Conservation (phyloP, 352 stramenopile species). For the Phytophthora tentaculata region DNA sequence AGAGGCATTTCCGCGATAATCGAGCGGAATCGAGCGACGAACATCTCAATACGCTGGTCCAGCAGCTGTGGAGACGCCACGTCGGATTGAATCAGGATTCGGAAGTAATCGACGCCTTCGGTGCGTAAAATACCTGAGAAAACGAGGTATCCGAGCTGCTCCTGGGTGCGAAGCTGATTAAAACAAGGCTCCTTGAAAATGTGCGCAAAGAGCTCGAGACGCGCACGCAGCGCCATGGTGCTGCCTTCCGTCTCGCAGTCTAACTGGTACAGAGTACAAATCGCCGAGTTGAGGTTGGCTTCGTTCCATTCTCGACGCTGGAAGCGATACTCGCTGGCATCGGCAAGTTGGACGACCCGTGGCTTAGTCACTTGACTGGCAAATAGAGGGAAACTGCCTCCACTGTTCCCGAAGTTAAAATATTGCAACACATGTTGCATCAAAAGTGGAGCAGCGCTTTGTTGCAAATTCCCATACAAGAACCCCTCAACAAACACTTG, state of each 20-base stretch:
- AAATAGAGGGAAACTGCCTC: slow-evolving; percentile 49
- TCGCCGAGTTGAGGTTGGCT: slow-evolving; percentile 77
- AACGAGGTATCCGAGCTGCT: slow-evolving; percentile 93
- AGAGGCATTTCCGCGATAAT: slow-evolving; percentile 41
- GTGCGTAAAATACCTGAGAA: slow-evolving; percentile 59
- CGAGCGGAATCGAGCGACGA: slow-evolving; percentile 59
- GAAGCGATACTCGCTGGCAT: slow-evolving; percentile 58
- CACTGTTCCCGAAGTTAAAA: slow-evolving; percentile 41
- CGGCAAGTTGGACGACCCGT: slow-evolving; percentile 63
- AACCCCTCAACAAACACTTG: slow-evolving; percentile 76
- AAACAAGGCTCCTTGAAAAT: slow-evolving; percentile 92
- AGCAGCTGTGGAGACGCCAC: slow-evolving; percentile 67
- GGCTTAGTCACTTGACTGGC: slow-evolving; percentile 52
- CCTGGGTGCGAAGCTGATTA: slow-evolving; percentile 92
- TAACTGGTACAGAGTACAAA: slow-evolving; percentile 80
- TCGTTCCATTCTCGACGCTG: slow-evolving; percentile 68
- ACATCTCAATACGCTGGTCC: slow-evolving; percentile 77
- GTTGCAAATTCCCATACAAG: slow-evolving; percentile 75
- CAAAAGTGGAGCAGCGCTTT: slow-evolving; percentile 29
- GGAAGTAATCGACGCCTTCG: slow-evolving; percentile 69
- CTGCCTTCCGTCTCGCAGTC: slow-evolving; percentile 55
- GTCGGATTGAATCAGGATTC: slow-evolving; percentile 85
- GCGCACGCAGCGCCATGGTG: slow-evolving; percentile 47
- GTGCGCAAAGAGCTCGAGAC: slow-evolving; percentile 85
- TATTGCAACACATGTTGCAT: slow-evolving; percentile 55